Evolutionary conservation across 1,284 basidiomycete species (phyloP), one percentile per base, ranked within the genome.

Genomic region (Rhodofomes roseus): DNA sequence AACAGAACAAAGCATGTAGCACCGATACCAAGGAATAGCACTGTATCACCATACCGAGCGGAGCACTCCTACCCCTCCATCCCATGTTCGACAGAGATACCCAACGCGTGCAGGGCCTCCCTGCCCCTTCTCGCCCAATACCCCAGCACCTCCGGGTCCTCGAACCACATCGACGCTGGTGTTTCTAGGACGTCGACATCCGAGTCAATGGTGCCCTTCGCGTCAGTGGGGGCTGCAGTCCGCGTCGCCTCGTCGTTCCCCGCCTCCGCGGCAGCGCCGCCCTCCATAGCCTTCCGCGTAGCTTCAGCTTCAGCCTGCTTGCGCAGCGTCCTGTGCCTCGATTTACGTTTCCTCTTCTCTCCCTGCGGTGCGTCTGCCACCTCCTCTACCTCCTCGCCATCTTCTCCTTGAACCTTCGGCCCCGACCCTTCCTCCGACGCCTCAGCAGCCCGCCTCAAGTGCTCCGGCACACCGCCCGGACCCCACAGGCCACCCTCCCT

Each of bases 71-170:
- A 73, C 36, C 65, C 65, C 54, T 71, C 70, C 29, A 76, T 62
- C 20, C 82, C 80, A 68, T 79, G 77, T 40, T 72, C 70, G 6
- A 79, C 67, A n/a, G 75, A 71, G 43, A 90, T 82, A 2, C 75
- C 79, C 50, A 89, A 65, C 60, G 70, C 73, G 11, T 71, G 68
- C 60, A 87, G 68, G n/a, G 81, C 81, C 46, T 62, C 65, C 22
- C 78, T 73, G 2, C 88, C 89, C 25, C 73, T 70, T 29, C 62
- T 64, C 1, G 79, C 80, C 88, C 88, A 90, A 63, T 78, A 76
- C 12, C 56, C 59, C 57, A 83, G 57, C 8, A 76, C 75, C 20
- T 60, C 66, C 11, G 70, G 55, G 54, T 85, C 71, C 50, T 84
- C 80, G 62, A 85, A 89, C 87, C 88, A 90, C 69, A 84, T 74